These are phyloP conservation scores for Heterobasidion parviporum DNA, from an alignment of 1,284 basidiomycete species.

Conservation along the genomic window DNA sequence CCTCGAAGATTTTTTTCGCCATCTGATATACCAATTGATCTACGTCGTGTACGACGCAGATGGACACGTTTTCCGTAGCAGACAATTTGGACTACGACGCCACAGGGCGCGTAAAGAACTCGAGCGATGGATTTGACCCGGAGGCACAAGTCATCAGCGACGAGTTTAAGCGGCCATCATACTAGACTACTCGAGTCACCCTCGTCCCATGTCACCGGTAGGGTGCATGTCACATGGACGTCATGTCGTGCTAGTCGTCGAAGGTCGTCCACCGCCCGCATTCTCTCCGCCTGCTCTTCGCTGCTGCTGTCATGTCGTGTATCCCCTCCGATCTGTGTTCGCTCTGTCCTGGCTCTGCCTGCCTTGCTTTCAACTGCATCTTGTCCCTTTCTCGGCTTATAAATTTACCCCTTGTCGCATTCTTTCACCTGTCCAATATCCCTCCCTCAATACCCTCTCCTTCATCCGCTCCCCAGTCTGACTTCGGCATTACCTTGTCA, in stretches of 20 bases:
- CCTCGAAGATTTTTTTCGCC: not conserved
- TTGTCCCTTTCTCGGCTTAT: not conserved
- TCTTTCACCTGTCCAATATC: not conserved
- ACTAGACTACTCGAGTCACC: constrained; percentile 12
- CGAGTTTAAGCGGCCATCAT: constrained; percentile 57
- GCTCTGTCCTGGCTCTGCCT: not conserved
- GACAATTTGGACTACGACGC: constrained; percentile 39
- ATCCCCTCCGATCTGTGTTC: too few relatives aligned
- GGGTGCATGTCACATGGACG: not conserved
- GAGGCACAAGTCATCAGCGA: constrained; percentile 48
- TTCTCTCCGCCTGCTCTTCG: not conserved
- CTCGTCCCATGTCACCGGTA: not conserved
- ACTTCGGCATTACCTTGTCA: too few relatives aligned
- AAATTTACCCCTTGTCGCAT: not conserved
- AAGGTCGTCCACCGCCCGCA: not conserved
- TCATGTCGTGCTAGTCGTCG: not conserved
- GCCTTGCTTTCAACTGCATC: not conserved
- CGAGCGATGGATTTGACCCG: constrained; percentile 36
- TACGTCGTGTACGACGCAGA: constrained; percentile 20
- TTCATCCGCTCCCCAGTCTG: too few relatives aligned
- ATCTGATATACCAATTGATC: not conserved
- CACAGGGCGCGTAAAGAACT: constrained; percentile 31
- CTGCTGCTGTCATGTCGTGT: not conserved
- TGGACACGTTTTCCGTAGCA: constrained; percentile 48
- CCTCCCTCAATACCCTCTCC: too few relatives aligned